A percentile compares a stretch with the other conserved stretches of the same genome.
phyloP scores from a whole-genome alignment of 2,329 filamentous ascomycete species.

The Cladorrhinum sp. region DNA sequence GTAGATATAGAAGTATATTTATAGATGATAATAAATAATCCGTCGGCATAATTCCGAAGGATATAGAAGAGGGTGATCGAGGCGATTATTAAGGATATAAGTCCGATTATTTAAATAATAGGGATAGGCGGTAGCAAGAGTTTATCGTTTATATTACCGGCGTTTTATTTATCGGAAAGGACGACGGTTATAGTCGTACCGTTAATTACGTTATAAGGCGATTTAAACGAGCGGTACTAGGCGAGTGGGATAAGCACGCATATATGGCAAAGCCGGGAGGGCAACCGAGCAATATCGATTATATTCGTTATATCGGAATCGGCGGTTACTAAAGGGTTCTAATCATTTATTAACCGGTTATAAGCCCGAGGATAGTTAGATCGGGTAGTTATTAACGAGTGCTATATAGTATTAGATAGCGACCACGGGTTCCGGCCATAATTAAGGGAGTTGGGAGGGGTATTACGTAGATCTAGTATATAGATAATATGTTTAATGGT shows the following conservation, averaged over 20 bases:
- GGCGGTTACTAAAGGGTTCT: neutral
- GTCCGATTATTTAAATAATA: constrained; percentile 17
- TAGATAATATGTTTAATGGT: no score
- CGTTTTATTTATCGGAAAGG: neutral
- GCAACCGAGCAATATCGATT: neutral
- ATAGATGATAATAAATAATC: neutral
- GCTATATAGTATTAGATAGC: constrained; percentile 5
- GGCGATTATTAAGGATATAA: constrained; percentile 9
- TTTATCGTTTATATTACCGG: constrained; percentile 23
- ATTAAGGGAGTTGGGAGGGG: no score
- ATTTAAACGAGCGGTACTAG: neutral
- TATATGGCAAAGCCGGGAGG: neutral
- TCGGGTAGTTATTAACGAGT: constrained; percentile 8
- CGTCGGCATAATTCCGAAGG: constrained; percentile 4
- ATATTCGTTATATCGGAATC: constrained; percentile 1
- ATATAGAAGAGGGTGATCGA: constrained; percentile 15
- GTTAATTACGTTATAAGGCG: neutral
- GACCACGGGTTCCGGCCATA: neutral
- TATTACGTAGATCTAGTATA: no score
- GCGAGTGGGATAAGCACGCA: neutral
- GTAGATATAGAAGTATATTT: neutral
- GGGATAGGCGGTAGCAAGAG: constrained; percentile 21
- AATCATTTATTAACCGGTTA: constrained; percentile 1
- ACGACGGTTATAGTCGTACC: constrained; percentile 2
- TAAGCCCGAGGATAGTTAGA: neutral